Conservation (phyloP, 2,329 filamentous ascomycete genomes). For the Xylaria sp. region DNA sequence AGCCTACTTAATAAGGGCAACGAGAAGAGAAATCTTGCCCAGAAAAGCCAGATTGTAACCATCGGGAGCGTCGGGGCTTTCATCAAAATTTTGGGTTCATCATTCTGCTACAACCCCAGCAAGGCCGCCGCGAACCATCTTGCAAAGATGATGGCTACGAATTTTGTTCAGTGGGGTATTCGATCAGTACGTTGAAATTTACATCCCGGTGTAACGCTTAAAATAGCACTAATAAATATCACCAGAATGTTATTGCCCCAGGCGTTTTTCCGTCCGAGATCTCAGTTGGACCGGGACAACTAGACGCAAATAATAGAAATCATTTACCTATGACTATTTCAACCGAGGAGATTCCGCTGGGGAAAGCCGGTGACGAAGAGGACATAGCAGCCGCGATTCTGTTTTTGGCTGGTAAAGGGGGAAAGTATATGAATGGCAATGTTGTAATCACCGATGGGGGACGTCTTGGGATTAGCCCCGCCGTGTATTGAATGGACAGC, state of each 20-base stretch:
- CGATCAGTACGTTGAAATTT: slow-evolving; percentile 22
- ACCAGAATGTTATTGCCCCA: not conserved
- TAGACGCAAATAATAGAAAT: not conserved
- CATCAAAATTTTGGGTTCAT: slow-evolving; percentile 24
- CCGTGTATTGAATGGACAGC: slow-evolving; percentile 20
- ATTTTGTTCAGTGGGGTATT: slow-evolving; percentile 34
- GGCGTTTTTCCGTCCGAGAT: not conserved
- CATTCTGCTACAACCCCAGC: slow-evolving; percentile 28
- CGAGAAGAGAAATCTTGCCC: slow-evolving; percentile 25
- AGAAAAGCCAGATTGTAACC: slow-evolving; percentile 31
- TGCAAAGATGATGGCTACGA: slow-evolving; percentile 34
- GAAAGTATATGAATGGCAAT: slow-evolving; percentile 32
- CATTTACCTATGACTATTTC: slow-evolving; percentile 9
- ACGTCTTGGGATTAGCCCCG: slow-evolving; percentile 26
- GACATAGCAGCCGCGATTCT: slow-evolving; percentile 34
- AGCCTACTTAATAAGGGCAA: slow-evolving; percentile 33
- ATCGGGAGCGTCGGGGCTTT: slow-evolving; percentile 29
- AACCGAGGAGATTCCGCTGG: slow-evolving; percentile 28
- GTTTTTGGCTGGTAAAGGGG: slow-evolving; percentile 32
- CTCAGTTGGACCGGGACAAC: not conserved
- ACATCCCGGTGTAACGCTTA: not conserved
- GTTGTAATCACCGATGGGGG: slow-evolving; percentile 34
- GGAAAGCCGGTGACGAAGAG: slow-evolving; percentile 31
- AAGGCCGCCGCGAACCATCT: slow-evolving; percentile 31
- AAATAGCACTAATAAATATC: not conserved